Evolutionary conservation across 1,284 basidiomycete species (phyloP).

Genomic region (Cryptococcus neoformans): DNA sequence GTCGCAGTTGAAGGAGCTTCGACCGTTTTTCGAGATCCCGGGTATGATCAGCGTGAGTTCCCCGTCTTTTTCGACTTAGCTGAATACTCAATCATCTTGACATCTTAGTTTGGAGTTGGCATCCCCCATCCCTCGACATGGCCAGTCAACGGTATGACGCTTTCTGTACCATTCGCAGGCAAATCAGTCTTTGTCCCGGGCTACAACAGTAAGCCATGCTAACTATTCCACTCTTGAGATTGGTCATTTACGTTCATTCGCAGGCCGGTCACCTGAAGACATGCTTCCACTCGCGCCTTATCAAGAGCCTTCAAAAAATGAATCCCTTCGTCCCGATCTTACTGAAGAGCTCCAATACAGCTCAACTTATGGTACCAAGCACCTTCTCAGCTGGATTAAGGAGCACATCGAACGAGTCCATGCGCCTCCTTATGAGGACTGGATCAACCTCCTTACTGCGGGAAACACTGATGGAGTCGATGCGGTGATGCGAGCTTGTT

Average conservation of each 20-base stretch:
- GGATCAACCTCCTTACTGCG: conserved; percentile 32
- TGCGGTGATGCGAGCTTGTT: conserved; percentile 27
- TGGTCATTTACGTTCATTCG: no score
- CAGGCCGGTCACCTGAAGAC: conserved; percentile 19
- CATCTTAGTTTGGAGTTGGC: conserved; percentile 32
- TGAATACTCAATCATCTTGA: not conserved
- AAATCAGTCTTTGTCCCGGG: conserved; percentile 36
- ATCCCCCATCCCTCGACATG: conserved; percentile 35
- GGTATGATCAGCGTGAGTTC: conserved; percentile 29
- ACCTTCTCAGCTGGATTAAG: conserved; percentile 30
- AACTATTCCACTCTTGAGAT: not conserved
- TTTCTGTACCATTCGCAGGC: conserved; percentile 33
- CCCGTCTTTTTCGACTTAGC: not conserved
- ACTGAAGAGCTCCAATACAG: conserved; percentile 34
- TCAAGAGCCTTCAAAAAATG: conserved; percentile 20
- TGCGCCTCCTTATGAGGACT: conserved; percentile 28
- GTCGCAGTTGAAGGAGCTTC: conserved; percentile 21
- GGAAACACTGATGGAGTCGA: conserved; percentile 43
- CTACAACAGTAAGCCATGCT: conserved; percentile 22
- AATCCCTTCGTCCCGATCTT: conserved; percentile 31
- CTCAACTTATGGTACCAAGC: conserved; percentile 28
- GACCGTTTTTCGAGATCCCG: conserved; percentile 27
- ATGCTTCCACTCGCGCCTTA: conserved; percentile 26
- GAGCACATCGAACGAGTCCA: conserved; percentile 32
- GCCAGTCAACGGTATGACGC: conserved; percentile 40